Evolutionary conservation across 352 stramenopile species (phyloP).

Genomic region (Halophytophthora polymorphica): DNA sequence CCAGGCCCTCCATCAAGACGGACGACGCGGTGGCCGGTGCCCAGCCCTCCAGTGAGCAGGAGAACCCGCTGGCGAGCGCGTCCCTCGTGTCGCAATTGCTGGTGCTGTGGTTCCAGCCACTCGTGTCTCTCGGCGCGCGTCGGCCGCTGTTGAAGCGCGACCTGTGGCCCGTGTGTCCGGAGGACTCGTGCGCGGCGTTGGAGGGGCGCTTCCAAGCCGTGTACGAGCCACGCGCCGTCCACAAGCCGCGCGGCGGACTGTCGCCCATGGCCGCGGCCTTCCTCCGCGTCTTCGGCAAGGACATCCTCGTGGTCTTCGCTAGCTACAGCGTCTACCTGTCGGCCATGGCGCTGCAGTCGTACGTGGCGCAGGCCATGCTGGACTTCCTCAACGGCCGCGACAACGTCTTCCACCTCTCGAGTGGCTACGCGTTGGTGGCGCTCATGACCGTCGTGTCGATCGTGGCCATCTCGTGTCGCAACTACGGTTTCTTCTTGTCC

Average conservation of each 20-base stretch:
- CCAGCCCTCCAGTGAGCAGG: conserved; percentile 10
- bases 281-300: conserved; percentile 10
- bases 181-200: conserved; percentile 21
- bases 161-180: conserved; percentile 24
- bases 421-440: conserved; percentile 27
- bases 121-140: conserved; percentile 26
- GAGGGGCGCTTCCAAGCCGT: conserved; percentile 16
- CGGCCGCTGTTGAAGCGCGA: conserved; percentile 27
- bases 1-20: too few relatives aligned
- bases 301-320: conserved; percentile 12
- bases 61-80: conserved; percentile 34
- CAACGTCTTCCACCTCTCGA: conserved; percentile 25
- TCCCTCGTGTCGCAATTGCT: conserved; percentile 26
- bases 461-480: conserved; percentile 22
- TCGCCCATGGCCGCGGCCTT: conserved; percentile 21
- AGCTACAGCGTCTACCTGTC: conserved; percentile 26
- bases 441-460: conserved; percentile 22
- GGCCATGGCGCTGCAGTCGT: conserved; percentile 23
- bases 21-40: not conserved
- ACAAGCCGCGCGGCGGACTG: conserved; percentile 7
- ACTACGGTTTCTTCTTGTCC: conserved; percentile 35
- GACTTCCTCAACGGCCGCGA: conserved; percentile 25
- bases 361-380: conserved; percentile 24
- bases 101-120: conserved; percentile 32
- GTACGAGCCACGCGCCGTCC: conserved; percentile 12